Evolutionary conservation across 139 green algal species (phyloP).

Genomic region (Nannochloris sp.): DNA sequence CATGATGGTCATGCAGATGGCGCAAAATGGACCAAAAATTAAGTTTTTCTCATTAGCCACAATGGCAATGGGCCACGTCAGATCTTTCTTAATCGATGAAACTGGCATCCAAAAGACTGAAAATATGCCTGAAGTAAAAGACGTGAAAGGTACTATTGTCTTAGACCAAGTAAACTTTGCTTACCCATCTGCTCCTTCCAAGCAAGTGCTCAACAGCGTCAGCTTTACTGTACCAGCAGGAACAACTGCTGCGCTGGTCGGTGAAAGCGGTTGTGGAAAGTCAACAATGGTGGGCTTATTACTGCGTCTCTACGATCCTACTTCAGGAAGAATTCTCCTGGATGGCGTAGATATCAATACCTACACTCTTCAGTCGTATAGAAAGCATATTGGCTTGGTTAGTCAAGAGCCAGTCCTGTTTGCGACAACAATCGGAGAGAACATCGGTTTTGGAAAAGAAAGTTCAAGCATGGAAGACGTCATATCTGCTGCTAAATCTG

Average conservation of each 20-base stretch:
- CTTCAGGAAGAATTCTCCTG: slow-evolving; percentile 33
- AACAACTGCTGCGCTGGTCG: slow-evolving; percentile 75
- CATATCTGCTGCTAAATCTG: slow-evolving; percentile 41
- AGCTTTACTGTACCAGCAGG: slow-evolving; percentile 58
- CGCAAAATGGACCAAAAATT: no score
- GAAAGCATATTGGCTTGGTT: slow-evolving; percentile 54
- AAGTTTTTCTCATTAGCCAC: no score
- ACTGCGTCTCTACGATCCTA: slow-evolving; percentile 47
- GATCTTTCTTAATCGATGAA: no score
- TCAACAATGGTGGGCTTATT: slow-evolving; percentile 71
- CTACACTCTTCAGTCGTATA: slow-evolving; percentile 61
- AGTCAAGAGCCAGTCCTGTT: slow-evolving; percentile 81
- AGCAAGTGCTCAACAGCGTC: slow-evolving; percentile 50
- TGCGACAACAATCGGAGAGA: slow-evolving; percentile 72
- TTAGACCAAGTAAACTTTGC: slow-evolving; percentile 59
- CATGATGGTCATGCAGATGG: no score
- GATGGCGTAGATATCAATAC: slow-evolving; percentile 4
- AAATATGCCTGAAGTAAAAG: no score
- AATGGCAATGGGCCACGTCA: no score
- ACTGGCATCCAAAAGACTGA: no score
- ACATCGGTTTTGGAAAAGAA: slow-evolving; percentile 73
- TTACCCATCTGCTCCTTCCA: slow-evolving; percentile 60
- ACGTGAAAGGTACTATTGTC: slow-evolving; percentile 46
- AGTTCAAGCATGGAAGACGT: slow-evolving; percentile 32
- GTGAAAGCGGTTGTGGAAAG: slow-evolving; percentile 71